A percentile compares a stretch with the other conserved stretches of the same genome.
Conservation (phyloP, 164 flowering plant species). For the Vitis cinerea region DNA sequence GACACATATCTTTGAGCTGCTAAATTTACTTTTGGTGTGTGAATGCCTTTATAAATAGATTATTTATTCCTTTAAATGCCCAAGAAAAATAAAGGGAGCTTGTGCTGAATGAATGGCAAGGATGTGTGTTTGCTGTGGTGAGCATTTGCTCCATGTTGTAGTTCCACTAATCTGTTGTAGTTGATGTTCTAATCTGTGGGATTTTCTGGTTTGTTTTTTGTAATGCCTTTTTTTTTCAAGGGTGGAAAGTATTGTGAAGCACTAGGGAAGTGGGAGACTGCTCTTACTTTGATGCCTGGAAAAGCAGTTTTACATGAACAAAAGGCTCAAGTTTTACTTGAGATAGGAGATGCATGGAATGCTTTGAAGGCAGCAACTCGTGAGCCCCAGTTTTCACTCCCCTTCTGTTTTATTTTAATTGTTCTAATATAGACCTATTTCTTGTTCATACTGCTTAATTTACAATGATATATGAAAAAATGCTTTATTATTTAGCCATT, state of each 20-base stretch:
- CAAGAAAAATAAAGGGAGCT: background rate
- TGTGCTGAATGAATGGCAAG: background rate
- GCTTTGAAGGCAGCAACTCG: conserved; percentile 81
- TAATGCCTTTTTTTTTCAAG: conserved; percentile 33
- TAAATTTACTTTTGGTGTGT: no score
- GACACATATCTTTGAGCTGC: no score
- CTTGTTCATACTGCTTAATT: background rate
- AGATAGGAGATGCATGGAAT: conserved; percentile 84
- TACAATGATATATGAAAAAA: background rate
- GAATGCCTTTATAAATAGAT: no score
- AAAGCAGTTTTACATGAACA: conserved; percentile 77
- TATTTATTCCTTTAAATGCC: no score
- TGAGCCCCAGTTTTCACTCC: conserved; percentile 18
- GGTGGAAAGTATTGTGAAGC: conserved; percentile 77
- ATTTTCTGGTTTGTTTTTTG: background rate
- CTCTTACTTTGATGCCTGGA: conserved; percentile 74
- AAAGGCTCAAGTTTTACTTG: conserved; percentile 90
- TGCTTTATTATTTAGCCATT: background rate
- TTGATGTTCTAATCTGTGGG: conserved; percentile 1
- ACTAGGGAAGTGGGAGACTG: conserved; percentile 90
- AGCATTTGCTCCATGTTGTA: background rate
- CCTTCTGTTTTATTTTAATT: conserved; percentile 2
- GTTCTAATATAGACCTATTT: no score
- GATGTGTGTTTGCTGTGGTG: background rate
- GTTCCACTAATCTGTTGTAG: background rate